These are phyloP conservation scores for Nectriaceae sp. DNA, from an alignment of 2,329 filamentous ascomycete species.

Conservation along the genomic window DNA sequence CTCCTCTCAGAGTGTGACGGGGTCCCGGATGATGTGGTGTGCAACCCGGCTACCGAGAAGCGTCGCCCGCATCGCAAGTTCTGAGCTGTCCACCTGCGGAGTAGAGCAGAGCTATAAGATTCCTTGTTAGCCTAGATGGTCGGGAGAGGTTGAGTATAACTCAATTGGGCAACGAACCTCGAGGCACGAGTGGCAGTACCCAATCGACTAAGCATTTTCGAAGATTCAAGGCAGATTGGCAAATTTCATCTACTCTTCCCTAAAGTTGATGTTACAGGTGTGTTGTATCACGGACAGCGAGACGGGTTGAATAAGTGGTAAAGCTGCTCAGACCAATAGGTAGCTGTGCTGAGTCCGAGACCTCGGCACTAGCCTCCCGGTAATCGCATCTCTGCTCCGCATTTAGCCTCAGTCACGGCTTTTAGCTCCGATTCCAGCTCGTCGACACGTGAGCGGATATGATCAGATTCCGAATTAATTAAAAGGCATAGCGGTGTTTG, in stretches of 20 bases:
- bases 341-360: not conserved
- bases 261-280: not conserved
- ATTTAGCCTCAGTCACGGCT: slow-evolving; percentile 10
- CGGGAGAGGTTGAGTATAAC: too few relatives aligned
- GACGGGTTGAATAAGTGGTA: too few relatives aligned
- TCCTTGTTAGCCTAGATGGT: too few relatives aligned
- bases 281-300: not conserved
- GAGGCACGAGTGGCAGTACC: slow-evolving; percentile 12
- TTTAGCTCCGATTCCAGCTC: not conserved
- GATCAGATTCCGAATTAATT: too few relatives aligned
- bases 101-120: too few relatives aligned
- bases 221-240: not conserved
- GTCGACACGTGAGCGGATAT: not conserved
- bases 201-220: slow-evolving; percentile 22
- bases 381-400: slow-evolving; percentile 19
- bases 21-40: too few relatives aligned
- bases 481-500: too few relatives aligned
- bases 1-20: too few relatives aligned
- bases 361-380: slow-evolving; percentile 19
- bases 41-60: too few relatives aligned
- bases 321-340: not conserved
- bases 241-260: not conserved
- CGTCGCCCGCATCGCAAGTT: too few relatives aligned
- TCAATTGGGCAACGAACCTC: slow-evolving; percentile 17
- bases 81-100: too few relatives aligned